Evolutionary conservation across 257 asterid genomes (phyloP), one percentile per base, ranked within the genome.

Genomic region (Solanum gandarillasii): DNA sequence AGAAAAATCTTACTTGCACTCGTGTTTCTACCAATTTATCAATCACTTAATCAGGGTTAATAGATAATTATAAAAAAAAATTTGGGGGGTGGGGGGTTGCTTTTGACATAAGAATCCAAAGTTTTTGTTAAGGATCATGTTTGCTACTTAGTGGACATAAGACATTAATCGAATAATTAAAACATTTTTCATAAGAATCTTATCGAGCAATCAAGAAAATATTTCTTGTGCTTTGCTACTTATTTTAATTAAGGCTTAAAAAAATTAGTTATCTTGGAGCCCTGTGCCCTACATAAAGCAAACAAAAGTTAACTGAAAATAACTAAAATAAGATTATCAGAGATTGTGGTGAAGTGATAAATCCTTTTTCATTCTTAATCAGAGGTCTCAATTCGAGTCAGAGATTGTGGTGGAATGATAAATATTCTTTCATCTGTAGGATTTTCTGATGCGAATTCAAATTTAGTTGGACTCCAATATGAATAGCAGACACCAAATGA

Each of bases 171-270:
- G 32, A 85, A 85, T 85, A 85, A 62, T 27, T 85, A 25, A 67
- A 43, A 85, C 2, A 6, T 1, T 3, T 9, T 5, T 85, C 25
- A 43, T 46, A 25, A 67, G 81, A 85, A 85, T 85, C 87, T 85
- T 85, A 46, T 67, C 18, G 87, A 85, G 87, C 67, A 67, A 85
- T 67, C 87, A 85, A 85, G 12, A 85, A 85, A 62, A 85, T 70
- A 70, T 83, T 85, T 67, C 87, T 85, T 85, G 87, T 85, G 82
- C 27, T 67, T 27, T 85, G 82, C 32, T 46, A 81, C 67, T 48
- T 29, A 29, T 81, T 81, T 46, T 41, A 76, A 41, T 38, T 36
- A 31, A 81, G 27, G 41, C 18, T 14, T 29, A 29, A 71, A 29
- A 78, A 46, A 79, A 27, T 46, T 16, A 81, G n/a, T 79, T 46